phyloP scores from a whole-genome alignment of 202 grass and related monocot species.

The Dendrocalamus latiflorus region DNA sequence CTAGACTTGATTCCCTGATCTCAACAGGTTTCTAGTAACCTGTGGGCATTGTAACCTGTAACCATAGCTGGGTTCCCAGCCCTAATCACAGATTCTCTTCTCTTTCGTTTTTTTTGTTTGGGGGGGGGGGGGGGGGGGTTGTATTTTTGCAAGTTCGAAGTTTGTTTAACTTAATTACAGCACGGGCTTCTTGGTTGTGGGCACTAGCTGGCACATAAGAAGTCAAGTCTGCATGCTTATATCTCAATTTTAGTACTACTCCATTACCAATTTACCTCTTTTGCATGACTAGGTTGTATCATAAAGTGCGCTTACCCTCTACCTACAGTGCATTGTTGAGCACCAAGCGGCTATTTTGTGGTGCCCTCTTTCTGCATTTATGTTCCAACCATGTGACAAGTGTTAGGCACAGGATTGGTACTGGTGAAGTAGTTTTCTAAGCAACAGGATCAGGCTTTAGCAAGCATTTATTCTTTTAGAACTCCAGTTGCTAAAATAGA shows the following conservation, averaged over 20 bases:
- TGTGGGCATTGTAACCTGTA: not conserved
- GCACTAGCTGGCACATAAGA: not conserved
- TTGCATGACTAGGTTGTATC: not conserved
- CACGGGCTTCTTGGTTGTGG: no score
- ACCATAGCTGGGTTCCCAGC: not conserved
- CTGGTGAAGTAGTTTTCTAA: not conserved
- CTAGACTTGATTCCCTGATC: not conserved
- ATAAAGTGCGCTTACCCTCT: not conserved
- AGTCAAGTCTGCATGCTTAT: not conserved
- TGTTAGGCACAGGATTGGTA: not conserved
- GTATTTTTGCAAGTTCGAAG: no score
- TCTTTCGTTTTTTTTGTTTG: no score
- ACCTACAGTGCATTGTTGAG: not conserved
- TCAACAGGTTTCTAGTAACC: not conserved
- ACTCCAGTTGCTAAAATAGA: not conserved
- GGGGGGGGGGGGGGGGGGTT: no score
- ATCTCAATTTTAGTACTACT: not conserved
- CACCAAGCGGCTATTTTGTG: not conserved
- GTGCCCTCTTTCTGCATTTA: not conserved
- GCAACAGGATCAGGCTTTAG: not conserved
- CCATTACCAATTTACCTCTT: not conserved
- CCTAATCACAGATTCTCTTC: no score
- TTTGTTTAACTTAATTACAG: no score
- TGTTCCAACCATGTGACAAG: not conserved
- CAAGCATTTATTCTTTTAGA: slow-evolving; percentile 5